Base-by-base conservation (phyloP, 192 early-diverging fungal genomes). In the Diversispora eburnea region DNA sequence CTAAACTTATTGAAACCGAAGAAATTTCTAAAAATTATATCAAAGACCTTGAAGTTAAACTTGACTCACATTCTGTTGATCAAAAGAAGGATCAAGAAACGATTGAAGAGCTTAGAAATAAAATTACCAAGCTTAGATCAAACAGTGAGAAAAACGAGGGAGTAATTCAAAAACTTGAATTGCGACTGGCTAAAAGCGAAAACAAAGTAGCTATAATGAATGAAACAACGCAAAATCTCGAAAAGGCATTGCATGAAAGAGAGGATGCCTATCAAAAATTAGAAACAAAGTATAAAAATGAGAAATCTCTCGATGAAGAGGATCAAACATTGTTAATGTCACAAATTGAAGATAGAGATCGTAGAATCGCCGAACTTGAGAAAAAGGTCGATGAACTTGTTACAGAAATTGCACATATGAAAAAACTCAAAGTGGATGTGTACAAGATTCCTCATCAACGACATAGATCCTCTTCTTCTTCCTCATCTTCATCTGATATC, bases 1-100 rank as follows among this genome's bases (percentile, higher is more conserved):
- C 82, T 5, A 87, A 88, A 78, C 78, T 90, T 15, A 83, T 82
- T 41, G 89, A 90, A 74, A 64, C 73, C 3, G 80, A 82, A n/a
- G 76, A 82, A 20, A 80, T 65, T 9, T 78, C 80, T 3, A 80
- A 84, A 45, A 63, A 75, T 42, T 84, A 84, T 63, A 84, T 84
- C 67, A 77, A 61, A 22, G 70, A 79, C 64, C 75, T 84, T 17
- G 83, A 84, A 65, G 61, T 8, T 25, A 81, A 82, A 47, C 61
- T 84, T 13, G 60, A 74, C 33, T 56, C 63, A 9, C 68, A 77
- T 13, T 47, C 72, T 17, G 46, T 62, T 57, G 80, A 84, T 20
- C 74, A 68, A 10, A 71, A 73, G 17, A 78, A 57, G 3, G 83
- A 84, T 60, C 76, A 80, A 71, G 49, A 64, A 42, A 25, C 43